Percentiles rank a stretch among this genome's conserved stretches.
Conservation (phyloP, 106 monocot genomes). For the Allium sativum region DNA sequence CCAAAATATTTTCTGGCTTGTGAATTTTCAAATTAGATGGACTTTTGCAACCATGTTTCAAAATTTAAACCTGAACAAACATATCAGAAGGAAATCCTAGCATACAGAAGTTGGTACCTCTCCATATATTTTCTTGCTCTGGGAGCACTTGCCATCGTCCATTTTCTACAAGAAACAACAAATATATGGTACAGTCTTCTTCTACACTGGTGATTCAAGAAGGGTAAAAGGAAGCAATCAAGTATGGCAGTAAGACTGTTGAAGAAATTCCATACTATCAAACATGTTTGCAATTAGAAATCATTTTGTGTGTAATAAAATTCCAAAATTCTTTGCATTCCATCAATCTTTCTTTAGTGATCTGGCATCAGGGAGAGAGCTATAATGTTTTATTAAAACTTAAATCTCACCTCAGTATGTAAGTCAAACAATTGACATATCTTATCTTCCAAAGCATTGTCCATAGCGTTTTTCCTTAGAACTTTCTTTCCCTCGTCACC, state of each 20-base stretch:
- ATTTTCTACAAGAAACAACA: conserved; percentile 45
- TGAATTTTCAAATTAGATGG: too few relatives aligned
- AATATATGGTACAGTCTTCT: background rate
- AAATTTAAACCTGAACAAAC: background rate
- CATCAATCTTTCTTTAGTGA: background rate
- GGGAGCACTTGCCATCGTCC: conserved; percentile 88
- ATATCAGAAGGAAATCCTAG: background rate
- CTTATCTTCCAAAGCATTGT: conserved; percentile 80
- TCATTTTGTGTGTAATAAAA: background rate
- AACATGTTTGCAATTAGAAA: too few relatives aligned
- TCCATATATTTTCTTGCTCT: conserved; percentile 80
- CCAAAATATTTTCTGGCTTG: too few relatives aligned
- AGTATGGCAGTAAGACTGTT: background rate
- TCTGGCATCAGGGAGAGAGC: background rate
- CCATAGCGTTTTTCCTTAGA: conserved; percentile 55
- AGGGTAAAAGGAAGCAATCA: background rate
- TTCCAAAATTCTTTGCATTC: background rate
- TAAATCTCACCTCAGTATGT: conserved; percentile 75
- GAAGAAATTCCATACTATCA: background rate
- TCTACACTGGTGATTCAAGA: background rate
- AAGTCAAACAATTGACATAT: conserved; percentile 95
- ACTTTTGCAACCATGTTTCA: too few relatives aligned
- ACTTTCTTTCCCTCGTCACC: conserved; percentile 39
- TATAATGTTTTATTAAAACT: background rate
- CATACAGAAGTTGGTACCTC: conserved; percentile 40